Conservation (phyloP, 495 filamentous ascomycete species). For the Aspergillus homomorphus region DNA sequence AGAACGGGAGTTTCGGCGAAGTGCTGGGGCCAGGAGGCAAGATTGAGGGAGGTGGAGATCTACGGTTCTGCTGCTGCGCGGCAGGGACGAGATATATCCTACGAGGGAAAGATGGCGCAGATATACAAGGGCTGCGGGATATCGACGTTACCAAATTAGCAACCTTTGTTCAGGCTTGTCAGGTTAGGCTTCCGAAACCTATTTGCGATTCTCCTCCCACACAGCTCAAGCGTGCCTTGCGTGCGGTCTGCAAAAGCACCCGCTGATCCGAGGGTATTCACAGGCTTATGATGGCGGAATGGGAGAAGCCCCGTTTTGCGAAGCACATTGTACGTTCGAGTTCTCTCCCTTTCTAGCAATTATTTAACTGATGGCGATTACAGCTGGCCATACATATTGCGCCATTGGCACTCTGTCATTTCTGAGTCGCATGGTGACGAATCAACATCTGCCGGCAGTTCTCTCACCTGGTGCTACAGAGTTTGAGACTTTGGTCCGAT, state of each 20-base stretch:
- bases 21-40: conserved; percentile 55
- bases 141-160: conserved; percentile 70
- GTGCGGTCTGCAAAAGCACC: background rate
- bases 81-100: conserved; percentile 80
- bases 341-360: background rate
- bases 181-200: conserved; percentile 46
- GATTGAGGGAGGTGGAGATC: conserved; percentile 76
- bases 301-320: conserved; percentile 72
- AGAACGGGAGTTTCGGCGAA: conserved; percentile 91
- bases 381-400: conserved; percentile 87
- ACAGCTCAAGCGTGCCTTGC: conserved; percentile 7
- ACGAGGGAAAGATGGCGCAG: conserved; percentile 52
- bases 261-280: conserved; percentile 18
- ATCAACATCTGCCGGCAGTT: conserved; percentile 20
- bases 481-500: conserved; percentile 51
- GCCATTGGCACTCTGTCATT: conserved; percentile 72
- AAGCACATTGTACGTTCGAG: conserved; percentile 73
- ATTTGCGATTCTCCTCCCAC: background rate
- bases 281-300: conserved; percentile 87
- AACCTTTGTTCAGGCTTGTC: conserved; percentile 64
- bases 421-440: conserved; percentile 46
- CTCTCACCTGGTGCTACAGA: conserved; percentile 31
- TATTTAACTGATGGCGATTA: background rate
- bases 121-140: conserved; percentile 60
- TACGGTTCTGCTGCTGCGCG: conserved; percentile 82